Evolutionary conservation across 2,329 filamentous ascomycete genomes (phyloP).

Genomic region (Xylogone sp.): DNA sequence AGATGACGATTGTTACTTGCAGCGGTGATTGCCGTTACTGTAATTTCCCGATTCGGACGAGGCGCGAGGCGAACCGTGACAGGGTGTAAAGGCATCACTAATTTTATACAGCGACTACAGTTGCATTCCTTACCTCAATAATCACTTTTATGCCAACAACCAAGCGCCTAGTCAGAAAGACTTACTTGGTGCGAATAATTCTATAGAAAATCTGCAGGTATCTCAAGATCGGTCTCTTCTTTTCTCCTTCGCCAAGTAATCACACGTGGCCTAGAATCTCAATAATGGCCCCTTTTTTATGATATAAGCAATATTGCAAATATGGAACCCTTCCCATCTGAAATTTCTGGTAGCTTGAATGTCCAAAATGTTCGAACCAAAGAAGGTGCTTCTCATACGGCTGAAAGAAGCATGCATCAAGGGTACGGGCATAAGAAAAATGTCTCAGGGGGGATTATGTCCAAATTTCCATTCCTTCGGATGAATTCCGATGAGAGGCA

Average conservation of each 20-base stretch:
- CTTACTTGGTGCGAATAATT: too few species aligned
- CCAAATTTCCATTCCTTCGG: constrained; percentile 67
- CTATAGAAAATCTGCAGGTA: too few species aligned
- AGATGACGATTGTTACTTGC: not conserved
- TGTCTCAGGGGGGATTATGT: constrained; percentile 55
- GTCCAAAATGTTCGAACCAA: not conserved
- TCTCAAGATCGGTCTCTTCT: too few species aligned
- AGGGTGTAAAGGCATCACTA: not conserved
- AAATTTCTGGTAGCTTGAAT: not conserved
- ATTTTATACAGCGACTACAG: not conserved
- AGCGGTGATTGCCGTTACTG: not conserved
- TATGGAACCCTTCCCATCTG: not conserved
- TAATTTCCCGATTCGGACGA: not conserved
- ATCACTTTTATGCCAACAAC: not conserved
- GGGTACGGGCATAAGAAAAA: constrained; percentile 23
- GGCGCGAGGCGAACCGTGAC: not conserved
- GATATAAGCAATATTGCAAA: not conserved
- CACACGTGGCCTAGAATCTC: not conserved
- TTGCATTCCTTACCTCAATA: not conserved
- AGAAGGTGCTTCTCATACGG: not conserved
- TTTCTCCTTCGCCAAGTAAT: not conserved
- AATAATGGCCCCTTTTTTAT: not conserved
- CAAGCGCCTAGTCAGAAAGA: too few species aligned
- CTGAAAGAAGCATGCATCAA: not conserved
- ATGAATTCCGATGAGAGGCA: constrained; percentile 35